Evolutionary conservation across 768 basidiomycete genomes (phyloP), one percentile per base, ranked within the genome.

Genomic region (Rubroboletus pulcherrimus): DNA sequence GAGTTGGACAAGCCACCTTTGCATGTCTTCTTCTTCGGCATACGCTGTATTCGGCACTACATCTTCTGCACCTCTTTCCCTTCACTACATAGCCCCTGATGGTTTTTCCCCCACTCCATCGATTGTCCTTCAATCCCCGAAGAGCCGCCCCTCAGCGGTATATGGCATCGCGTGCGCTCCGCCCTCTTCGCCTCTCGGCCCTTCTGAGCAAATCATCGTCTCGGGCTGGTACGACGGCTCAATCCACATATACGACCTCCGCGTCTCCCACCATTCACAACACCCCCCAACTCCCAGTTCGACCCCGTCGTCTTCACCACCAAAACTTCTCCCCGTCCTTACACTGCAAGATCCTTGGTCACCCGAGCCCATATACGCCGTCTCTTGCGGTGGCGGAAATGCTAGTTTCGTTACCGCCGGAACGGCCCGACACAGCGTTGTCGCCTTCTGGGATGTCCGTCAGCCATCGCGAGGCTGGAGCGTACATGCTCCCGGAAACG

Each of bases 141-240:
- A 70, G 51, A 57, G 65, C 34, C 42, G 55, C 45, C 64, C 69
- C 4, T 80, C 83, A 34, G 87, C 90, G 1, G 91, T 91, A 10
- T 92, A 91, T 72, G 86, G 81, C 41, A 81, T 93, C 66, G 74
- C 82, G 8, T 75, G 73, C 26, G 81, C 82, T 7, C 85, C 88
- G 0, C 75, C 77, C 0, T 76, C 81, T 29, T 84, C 85, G 21
- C 81, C 85, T 1, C 84, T 86, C 79, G 89, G 90, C 4, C 71
- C 80, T 2, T 87, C 88, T 4, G 82, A 87, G 17, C 78, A 89
- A 63, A 79, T 90, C 19, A 53, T 93, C 24, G 77, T 90, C 37
- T 86, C 88, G 1, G 91, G 89, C 1, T 92, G 91, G 89, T 93
- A 83, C 68, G 89, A 93, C 65, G 86, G 91, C 11, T 68, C 77